Base-by-base conservation (phyloP, 805 yeast species). In the Blastobotrys parvus region DNA sequence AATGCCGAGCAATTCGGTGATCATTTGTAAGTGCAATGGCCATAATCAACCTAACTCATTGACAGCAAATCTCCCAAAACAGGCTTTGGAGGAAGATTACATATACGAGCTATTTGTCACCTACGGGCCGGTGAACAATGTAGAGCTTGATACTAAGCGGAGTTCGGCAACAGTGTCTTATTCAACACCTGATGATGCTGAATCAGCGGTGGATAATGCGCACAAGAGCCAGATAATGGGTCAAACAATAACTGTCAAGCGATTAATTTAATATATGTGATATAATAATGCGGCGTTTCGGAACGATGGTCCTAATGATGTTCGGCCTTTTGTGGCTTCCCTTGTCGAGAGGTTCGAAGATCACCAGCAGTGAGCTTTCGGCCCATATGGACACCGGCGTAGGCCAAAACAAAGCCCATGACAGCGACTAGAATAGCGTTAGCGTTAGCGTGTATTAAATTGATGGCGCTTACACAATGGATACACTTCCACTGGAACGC, bases 201-300 rank as follows among this genome's bases (percentile, higher is more conserved):
- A 41, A 25, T 56, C 59, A 3, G 66, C 66, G 0, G 50, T 59
- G 11, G 64, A 61, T 32, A 62, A 62, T 41, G 52, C 59, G 59
- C 53, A 60, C 17, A 53, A 51, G 4, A 39, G 58, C 2, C 52
- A 50, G 36, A 38, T 62, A 13, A 43, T 45, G 22, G 62, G 61
- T 15, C 39, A 45, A 30, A 47, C 46, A 7, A 35, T 61, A 18
- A 43, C 48, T 19, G 65, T 60, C 3, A 30, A 50, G 11, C 19
- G 33, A 43, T 39, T 33, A 42, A 44, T 41, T 29, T 41, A 33
- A 34, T 32, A 41, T 31, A 30, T 42, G 18, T 42, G 36, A 39
- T 42, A 35, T 16, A 18, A 16, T 15, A 21, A 25, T 23, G 19
- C 13, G 11, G 16, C 42, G 16, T 30, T 11, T 29, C 6, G 19